Base-by-base conservation (phyloP, 306 rosid genomes). In the Heteromeles arbutifolia region DNA sequence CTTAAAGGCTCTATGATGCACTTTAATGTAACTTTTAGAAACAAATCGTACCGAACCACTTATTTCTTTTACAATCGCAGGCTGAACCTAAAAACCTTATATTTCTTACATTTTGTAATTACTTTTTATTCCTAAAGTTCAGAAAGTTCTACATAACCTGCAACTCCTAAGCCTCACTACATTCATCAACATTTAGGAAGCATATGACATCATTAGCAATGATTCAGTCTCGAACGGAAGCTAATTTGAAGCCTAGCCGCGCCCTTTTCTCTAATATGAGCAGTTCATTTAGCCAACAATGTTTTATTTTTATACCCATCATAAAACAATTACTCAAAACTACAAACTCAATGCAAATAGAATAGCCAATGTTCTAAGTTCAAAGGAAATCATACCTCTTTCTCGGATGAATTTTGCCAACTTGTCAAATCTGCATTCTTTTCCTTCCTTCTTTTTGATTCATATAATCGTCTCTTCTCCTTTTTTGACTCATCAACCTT, bases 381-480 rank as follows among this genome's bases (percentile, higher is more conserved):
- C 25, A 54, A 62, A 71, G 24, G 74, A 67, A 66, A 73, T 68
- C 87, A 81, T 74, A 88, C 90, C 97, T 84, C 92, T 86, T 85
- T 87, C 82, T 80, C 88, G 59, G 84, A 85, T 58, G 72, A 79
- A 79, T 80, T 68, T 76, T 82, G 88, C 85, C 86, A 77, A 83
- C 82, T 83, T 78, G 86, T 79, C 54, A 64, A 41, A 58, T 80
- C 76, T 32, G 88, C 76, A 78, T 83, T 80, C 80, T 88, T 90
- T 70, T 72, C 50, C 77, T 85, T 87, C 82, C 93, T 88, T 82
- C 93, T 85, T 75, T 80, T 79, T 45, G 80, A 84, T 70, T 95
- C 97, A 21, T 95, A 95, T 75, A 89, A 76, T 32, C 97, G 86
- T 58, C 93, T 78, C 83, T 83, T 85, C 84, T 89, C 97, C 86